Base-by-base conservation (phyloP, 2,329 filamentous ascomycete genomes). In the Colletotrichum sp. region DNA sequence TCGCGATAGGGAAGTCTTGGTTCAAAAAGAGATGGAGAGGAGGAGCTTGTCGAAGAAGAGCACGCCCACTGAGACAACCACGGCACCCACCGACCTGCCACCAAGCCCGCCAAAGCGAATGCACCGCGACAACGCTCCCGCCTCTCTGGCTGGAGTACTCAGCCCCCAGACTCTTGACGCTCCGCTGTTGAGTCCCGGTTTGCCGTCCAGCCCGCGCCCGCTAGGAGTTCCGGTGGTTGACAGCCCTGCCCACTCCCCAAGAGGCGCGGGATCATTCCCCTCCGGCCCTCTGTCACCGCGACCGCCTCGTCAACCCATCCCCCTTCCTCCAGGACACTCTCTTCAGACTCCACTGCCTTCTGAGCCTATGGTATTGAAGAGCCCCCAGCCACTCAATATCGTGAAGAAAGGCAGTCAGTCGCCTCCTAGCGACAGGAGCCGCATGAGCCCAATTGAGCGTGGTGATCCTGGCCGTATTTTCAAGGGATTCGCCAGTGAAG, bases 401-500 rank as follows among this genome's bases (percentile, higher is more conserved):
- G 55, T 81, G 18, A 89, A 86, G 73, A 84, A 84, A 75, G 77
- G 77, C 7, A 77, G 64, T 72, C 82, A 73, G 79, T 80, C 49
- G 77, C 83, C 74, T 81, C 28, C 59, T 30, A 84, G 60, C 6
- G 81, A 82, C 64, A 81, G 78, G 64, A 85, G 80, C 72, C 82
- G 80, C 12, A 84, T 84, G 9, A 88, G 85, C 75, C 85, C 86
- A 2, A 80, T 81, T 1, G 87, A 87, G 77, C 87, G 87, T 60
- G 89, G 83, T 2, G 62, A 64, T 28, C 62, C 32, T 26, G 36
- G 62, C 10, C 85, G 88, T 72, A 92, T 98, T 26, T 98, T 93
- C 83, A 93, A 90, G 80, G 95, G 95, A 1, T 90, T 98, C 26
- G 89, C 95, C 7, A 95, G 94, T 0, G 95, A 98, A 0, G 95